These are phyloP conservation scores for Sphaerostilbella broomeana DNA, from an alignment of 2,329 filamentous ascomycete genomes.

Conservation along the genomic window DNA sequence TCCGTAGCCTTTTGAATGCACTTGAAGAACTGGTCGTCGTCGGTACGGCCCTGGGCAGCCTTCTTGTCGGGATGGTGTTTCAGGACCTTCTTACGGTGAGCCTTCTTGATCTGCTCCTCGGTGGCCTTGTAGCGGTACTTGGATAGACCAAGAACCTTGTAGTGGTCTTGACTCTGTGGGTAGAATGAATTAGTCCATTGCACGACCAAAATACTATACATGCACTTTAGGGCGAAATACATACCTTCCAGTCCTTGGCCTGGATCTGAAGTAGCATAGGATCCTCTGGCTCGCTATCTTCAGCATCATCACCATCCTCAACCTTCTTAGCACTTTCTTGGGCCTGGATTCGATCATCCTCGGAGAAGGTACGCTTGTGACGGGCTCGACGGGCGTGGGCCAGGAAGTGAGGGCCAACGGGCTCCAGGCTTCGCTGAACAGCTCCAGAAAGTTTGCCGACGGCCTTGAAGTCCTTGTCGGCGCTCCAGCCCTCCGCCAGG, in stretches of 20 bases:
- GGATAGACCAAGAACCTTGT: constrained; percentile 87
- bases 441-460: constrained; percentile 69
- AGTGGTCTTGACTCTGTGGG: constrained; percentile 82
- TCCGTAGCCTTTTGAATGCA: constrained; percentile 99
- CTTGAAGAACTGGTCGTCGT: constrained; percentile 99
- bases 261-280: constrained; percentile 85
- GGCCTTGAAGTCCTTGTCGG: constrained; percentile 87
- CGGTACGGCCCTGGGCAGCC: constrained; percentile 76
- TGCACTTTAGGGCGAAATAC: constrained; percentile 17
- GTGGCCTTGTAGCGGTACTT: constrained; percentile 90
- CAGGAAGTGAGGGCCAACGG: constrained; percentile 94
- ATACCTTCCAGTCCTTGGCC: constrained; percentile 98
- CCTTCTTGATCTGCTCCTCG: constrained; percentile 97
- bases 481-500: constrained; percentile 74
- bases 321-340: constrained; percentile 93
- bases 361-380: constrained; percentile 95
- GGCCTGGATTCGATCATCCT: constrained; percentile 96
- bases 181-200: neutral
- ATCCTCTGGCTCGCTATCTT: constrained; percentile 92
- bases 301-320: constrained; percentile 81
- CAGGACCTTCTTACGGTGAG: constrained; percentile 98
- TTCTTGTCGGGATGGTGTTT: constrained; percentile 99
- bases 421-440: constrained; percentile 84
- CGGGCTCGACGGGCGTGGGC: constrained; percentile 92
- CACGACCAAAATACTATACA: neutral